Conservation (phyloP, 2,329 filamentous ascomycete genomes). For the Meredithiella fracta region DNA sequence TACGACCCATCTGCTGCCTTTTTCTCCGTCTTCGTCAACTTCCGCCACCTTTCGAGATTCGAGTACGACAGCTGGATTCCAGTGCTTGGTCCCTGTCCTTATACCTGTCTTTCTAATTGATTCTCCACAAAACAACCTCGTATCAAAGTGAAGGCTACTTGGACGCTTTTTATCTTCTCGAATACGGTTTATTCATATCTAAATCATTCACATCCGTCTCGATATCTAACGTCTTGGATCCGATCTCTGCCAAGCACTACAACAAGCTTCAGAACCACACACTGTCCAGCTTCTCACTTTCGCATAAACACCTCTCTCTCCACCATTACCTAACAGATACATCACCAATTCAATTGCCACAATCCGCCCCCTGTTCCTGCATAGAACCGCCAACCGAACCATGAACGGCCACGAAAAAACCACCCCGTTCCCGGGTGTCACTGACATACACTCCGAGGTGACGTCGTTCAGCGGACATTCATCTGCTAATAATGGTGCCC, state of each 20-base stretch:
- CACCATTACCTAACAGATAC: not conserved
- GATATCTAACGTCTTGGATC: not conserved
- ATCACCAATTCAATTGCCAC: not conserved
- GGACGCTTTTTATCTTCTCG: not conserved
- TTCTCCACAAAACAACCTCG: not conserved
- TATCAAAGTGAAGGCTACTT: not conserved
- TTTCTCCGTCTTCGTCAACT: not conserved
- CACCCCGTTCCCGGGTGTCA: conserved; percentile 42
- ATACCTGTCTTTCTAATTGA: not conserved
- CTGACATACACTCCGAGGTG: conserved; percentile 25
- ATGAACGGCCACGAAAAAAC: conserved; percentile 21
- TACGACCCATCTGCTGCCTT: not conserved
- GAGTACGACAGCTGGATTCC: not conserved
- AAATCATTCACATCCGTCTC: not conserved
- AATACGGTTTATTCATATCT: too few species aligned
- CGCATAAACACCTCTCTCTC: not conserved
- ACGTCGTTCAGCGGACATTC: conserved; percentile 8
- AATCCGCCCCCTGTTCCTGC: not conserved
- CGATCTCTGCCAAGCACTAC: too few species aligned
- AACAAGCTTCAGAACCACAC: too few species aligned
- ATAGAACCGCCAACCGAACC: not conserved
- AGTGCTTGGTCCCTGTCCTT: not conserved
- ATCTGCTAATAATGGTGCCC: conserved; percentile 7
- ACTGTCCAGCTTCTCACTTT: not conserved
- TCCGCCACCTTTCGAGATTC: not conserved